phyloP scores from a whole-genome alignment of 768 basidiomycete genomes.

The Boletus insuetus region DNA sequence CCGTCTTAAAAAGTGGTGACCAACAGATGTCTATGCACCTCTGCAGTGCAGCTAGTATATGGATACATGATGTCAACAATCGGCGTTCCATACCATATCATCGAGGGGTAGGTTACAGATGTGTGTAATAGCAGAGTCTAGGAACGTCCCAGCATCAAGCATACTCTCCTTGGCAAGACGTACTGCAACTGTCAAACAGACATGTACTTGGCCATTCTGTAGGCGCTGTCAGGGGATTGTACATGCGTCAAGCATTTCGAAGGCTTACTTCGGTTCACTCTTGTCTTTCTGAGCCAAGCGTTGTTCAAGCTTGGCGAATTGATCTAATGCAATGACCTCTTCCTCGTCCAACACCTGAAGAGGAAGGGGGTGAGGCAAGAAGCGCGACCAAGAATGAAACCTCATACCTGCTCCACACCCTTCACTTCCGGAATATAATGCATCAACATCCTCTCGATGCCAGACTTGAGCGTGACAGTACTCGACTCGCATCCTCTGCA shows the following conservation, averaged over 20 bases:
- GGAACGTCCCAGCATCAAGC: neutral
- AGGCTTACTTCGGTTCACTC: constrained; percentile 46
- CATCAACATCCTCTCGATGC: constrained; percentile 98
- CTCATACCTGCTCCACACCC: constrained; percentile 76
- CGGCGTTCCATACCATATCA: neutral
- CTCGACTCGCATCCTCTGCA: constrained; percentile 95
- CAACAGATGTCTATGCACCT: neutral
- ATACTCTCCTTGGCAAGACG: neutral
- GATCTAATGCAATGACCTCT: constrained; percentile 80
- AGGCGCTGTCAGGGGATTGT: constrained; percentile 2
- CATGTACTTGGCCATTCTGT: constrained; percentile 82
- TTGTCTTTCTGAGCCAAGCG: constrained; percentile 49
- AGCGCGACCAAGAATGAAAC: neutral
- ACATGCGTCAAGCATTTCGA: neutral
- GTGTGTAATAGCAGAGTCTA: neutral
- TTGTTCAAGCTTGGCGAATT: constrained; percentile 86
- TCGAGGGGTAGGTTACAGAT: neutral
- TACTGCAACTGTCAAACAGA: constrained; percentile 46
- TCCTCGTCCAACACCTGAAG: constrained; percentile 84
- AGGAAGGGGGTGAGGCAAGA: constrained; percentile 6
- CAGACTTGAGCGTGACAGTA: constrained; percentile 92
- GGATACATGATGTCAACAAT: neutral
- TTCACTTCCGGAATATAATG: constrained; percentile 98
- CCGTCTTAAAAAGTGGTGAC: neutral
- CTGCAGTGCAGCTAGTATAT: neutral